Evolutionary conservation across 208 protist genomes (phyloP), one percentile per base, ranked within the genome.

Genomic region (Perkinsela sp.): DNA sequence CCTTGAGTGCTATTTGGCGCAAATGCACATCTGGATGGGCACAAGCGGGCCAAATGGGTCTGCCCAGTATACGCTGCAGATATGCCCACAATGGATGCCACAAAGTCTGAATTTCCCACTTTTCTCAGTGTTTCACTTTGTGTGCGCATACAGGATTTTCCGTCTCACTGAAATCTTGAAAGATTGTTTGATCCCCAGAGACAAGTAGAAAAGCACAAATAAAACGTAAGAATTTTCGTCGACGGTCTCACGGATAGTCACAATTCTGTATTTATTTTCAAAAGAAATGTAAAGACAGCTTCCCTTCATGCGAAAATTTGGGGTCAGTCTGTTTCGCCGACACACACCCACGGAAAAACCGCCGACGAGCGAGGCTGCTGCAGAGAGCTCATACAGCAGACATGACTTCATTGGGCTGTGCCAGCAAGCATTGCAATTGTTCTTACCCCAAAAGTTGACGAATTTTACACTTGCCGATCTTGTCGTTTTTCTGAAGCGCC

Each of bases 1-100:
- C 16, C 74, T 93, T 29, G 87, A 93, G 76, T 83, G 82, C n/a
- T 93, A 91, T 75, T 70, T 93, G 30, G 70, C 72, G 66, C 80
- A 85, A 70, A 82, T 79, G 66, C 80, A 85, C 73, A 74, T 85
- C 28, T 83, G 79, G 74, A 78, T 83, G 75, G 66, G 68, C 0
- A 84, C 74, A 31, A 74, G 69, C n/a, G 75, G 70, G 1, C 28
- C 69, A 29, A 83, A 84, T 69, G 74, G 72, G 6, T 72, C 67
- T 40, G 74, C 77, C 0, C 72, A 78, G 66, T 32, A 68, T 30
- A 31, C 79, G 13, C 68, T 82, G 15, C 31, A 48, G 31, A n/a
- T 81, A 1, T 48, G 78, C 1, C 73, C 73, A n/a, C 72, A 69
- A 28, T 69, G 70, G 29, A 72, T 70, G 68, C 77, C 71, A 15